These are phyloP conservation scores for Corylus heterophylla DNA, from an alignment of 306 rosid genomes.

Conservation along the genomic window DNA sequence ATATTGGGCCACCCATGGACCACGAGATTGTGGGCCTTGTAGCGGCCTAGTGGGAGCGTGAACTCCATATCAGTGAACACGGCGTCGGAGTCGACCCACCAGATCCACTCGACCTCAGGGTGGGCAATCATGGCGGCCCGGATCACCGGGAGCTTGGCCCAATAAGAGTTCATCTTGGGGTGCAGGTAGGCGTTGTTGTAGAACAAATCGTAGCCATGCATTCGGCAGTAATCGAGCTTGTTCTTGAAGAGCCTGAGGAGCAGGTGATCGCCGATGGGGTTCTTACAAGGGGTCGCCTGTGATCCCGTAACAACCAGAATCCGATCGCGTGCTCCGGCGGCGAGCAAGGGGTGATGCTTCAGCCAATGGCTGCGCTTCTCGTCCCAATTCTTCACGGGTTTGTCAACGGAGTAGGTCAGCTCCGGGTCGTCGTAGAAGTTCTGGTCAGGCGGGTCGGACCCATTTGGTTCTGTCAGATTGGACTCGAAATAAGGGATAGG, in stretches of 20 bases:
- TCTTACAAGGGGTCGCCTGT: conserved; percentile 65
- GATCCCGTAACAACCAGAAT: conserved; percentile 69
- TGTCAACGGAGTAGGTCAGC: conserved; percentile 55
- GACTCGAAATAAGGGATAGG: conserved; percentile 29
- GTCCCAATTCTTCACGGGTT: conserved; percentile 62
- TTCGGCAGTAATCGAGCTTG: conserved; percentile 77
- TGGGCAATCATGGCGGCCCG: conserved; percentile 50
- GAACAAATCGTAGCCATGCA: conserved; percentile 70
- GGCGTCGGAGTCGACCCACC: conserved; percentile 69
- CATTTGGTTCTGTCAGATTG: conserved; percentile 35
- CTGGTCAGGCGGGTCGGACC: conserved; percentile 44
- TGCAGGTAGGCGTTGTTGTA: conserved; percentile 68
- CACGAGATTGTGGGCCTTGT: conserved; percentile 61
- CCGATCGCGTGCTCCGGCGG: conserved; percentile 34
- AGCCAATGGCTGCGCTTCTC: conserved; percentile 72
- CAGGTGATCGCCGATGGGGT: conserved; percentile 70
- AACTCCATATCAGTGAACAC: conserved; percentile 86
- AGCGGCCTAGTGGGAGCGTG: conserved; percentile 57
- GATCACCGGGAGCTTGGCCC: conserved; percentile 80
- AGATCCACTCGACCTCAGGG: conserved; percentile 50
- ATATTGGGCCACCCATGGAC: conserved; percentile 76
- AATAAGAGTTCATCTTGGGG: conserved; percentile 44
- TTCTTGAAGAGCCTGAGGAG: conserved; percentile 69
- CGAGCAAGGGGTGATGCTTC: conserved; percentile 46
- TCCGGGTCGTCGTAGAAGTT: conserved; percentile 72